A percentile compares a stretch with the other conserved stretches of the same genome.
These are phyloP conservation scores for Amniculicola lignicola DNA, from an alignment of 495 filamentous ascomycete species.

Conservation along the genomic window DNA sequence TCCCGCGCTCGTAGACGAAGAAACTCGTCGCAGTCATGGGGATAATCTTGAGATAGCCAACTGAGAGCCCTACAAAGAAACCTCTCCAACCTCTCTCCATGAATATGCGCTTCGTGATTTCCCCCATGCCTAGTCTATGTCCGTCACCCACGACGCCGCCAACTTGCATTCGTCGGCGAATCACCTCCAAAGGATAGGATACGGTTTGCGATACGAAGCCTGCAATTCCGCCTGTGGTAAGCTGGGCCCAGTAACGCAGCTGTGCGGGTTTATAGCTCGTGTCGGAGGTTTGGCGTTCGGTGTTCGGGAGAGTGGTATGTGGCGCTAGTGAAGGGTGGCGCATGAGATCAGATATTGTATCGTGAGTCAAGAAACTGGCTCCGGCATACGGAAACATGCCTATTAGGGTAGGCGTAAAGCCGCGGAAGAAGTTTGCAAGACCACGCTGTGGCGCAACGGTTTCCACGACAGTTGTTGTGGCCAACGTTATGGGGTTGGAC, in stretches of 20 bases:
- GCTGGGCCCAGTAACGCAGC: constrained; percentile 76
- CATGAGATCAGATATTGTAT: constrained; percentile 77
- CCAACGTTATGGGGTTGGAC: constrained; percentile 17
- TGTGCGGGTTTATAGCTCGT: constrained; percentile 58
- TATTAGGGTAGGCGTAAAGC: constrained; percentile 81
- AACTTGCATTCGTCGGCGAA: constrained; percentile 92
- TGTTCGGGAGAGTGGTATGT: constrained; percentile 62
- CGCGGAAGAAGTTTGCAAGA: constrained; percentile 87
- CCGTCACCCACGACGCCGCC: constrained; percentile 91
- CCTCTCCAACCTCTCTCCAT: constrained; percentile 72
- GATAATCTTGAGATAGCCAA: constrained; percentile 91
- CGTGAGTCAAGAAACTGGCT: constrained; percentile 95
- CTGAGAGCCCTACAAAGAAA: constrained; percentile 89
- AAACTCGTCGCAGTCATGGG: constrained; percentile 83
- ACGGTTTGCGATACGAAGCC: constrained; percentile 86
- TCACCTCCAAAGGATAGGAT: constrained; percentile 89
- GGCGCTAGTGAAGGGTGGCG: constrained; percentile 60
- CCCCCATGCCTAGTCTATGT: constrained; percentile 67
- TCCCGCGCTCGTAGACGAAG: constrained; percentile 79
- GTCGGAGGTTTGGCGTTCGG: constrained; percentile 40
- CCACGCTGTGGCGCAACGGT: constrained; percentile 60
- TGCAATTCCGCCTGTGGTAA: constrained; percentile 77
- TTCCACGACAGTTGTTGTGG: constrained; percentile 44
- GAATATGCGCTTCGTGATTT: constrained; percentile 73
- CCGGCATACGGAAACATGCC: constrained; percentile 98